Evolutionary conservation across 768 basidiomycete genomes (phyloP).

Genomic region (Nidularia pulvinata): DNA sequence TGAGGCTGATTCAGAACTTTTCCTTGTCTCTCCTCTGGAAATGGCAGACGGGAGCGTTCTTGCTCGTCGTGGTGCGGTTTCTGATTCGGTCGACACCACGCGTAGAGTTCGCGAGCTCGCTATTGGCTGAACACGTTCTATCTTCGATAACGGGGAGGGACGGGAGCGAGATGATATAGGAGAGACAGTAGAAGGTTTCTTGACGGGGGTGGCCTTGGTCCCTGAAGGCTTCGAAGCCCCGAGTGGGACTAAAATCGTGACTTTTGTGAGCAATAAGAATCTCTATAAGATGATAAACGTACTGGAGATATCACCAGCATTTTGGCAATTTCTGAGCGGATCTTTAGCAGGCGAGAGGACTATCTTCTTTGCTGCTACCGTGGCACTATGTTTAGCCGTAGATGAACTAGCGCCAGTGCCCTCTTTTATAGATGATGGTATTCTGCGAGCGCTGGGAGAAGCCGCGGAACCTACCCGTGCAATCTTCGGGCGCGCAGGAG

Average conservation of each 20-base stretch:
- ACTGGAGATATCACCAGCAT: conserved; percentile 24
- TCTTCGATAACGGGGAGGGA: conserved; percentile 1
- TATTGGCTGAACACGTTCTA: neutral
- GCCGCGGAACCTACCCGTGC: conserved; percentile 7
- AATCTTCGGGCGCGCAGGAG: conserved; percentile 15
- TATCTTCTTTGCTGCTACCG: conserved; percentile 16
- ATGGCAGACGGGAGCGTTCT: conserved; percentile 19
- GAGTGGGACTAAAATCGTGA: conserved; percentile 1
- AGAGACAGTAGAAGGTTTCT: conserved; percentile 1
- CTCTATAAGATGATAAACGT: conserved; percentile 2
- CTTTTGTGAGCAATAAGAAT: neutral
- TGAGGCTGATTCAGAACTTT: conserved; percentile 12
- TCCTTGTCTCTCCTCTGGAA: conserved; percentile 14
- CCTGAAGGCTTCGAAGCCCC: conserved; percentile 4
- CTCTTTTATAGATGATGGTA: conserved; percentile 16
- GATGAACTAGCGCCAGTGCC: neutral
- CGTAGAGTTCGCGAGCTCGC: neutral
- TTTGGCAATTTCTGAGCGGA: conserved; percentile 31
- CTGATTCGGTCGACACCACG: conserved; percentile 3
- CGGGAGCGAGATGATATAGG: neutral
- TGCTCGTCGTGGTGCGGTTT: conserved; percentile 20
- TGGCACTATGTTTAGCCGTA: neutral
- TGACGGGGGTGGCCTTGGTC: conserved; percentile 9
- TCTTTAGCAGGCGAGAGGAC: conserved; percentile 37
- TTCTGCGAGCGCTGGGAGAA: conserved; percentile 19